A percentile compares a stretch with the other conserved stretches of the same genome.
Conservation (phyloP, 2,329 filamentous ascomycete genomes). For the Xenosphaeropsis pyriputrescens region DNA sequence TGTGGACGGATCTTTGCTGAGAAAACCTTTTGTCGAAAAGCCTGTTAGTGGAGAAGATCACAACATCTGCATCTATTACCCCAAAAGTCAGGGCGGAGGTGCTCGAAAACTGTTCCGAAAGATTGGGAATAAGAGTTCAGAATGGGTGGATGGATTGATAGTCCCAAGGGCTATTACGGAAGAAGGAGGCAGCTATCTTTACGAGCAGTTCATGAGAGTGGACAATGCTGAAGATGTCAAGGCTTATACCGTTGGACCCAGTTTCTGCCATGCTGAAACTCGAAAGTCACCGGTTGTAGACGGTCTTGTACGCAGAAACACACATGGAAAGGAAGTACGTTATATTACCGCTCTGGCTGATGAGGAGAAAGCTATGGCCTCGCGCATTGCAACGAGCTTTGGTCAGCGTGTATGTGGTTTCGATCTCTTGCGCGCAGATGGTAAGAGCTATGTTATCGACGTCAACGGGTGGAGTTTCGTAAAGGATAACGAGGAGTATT, state of each 20-base stretch:
- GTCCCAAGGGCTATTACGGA: slow-evolving; percentile 74
- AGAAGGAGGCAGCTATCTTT: slow-evolving; percentile 73
- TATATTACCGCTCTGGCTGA: slow-evolving; percentile 78
- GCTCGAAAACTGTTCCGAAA: slow-evolving; percentile 89
- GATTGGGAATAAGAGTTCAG: slow-evolving; percentile 97
- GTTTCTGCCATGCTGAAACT: slow-evolving; percentile 92
- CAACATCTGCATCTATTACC: slow-evolving; percentile 97
- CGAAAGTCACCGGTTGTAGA: slow-evolving; percentile 96
- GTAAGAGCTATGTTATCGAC: slow-evolving; percentile 93
- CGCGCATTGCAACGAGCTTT: slow-evolving; percentile 81
- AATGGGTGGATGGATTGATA: slow-evolving; percentile 66
- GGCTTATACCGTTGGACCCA: slow-evolving; percentile 87
- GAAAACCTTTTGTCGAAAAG: slow-evolving; percentile 96
- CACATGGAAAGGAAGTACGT: slow-evolving; percentile 89
- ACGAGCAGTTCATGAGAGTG: slow-evolving; percentile 92
- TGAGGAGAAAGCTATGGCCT: slow-evolving; percentile 74
- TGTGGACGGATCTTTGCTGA: slow-evolving; percentile 70
- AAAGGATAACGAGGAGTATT: slow-evolving; percentile 98
- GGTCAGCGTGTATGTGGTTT: slow-evolving; percentile 94
- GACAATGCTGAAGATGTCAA: slow-evolving; percentile 98
- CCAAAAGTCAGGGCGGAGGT: slow-evolving; percentile 72
- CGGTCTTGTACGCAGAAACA: slow-evolving; percentile 88
- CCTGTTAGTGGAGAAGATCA: slow-evolving; percentile 97
- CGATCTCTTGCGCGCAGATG: slow-evolving; percentile 74
- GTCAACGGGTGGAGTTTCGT: slow-evolving; percentile 99